Percentiles rank a stretch among this genome's conserved stretches.
phyloP scores from a whole-genome alignment of 257 asterid species.

The Orobanche coerulescens region DNA sequence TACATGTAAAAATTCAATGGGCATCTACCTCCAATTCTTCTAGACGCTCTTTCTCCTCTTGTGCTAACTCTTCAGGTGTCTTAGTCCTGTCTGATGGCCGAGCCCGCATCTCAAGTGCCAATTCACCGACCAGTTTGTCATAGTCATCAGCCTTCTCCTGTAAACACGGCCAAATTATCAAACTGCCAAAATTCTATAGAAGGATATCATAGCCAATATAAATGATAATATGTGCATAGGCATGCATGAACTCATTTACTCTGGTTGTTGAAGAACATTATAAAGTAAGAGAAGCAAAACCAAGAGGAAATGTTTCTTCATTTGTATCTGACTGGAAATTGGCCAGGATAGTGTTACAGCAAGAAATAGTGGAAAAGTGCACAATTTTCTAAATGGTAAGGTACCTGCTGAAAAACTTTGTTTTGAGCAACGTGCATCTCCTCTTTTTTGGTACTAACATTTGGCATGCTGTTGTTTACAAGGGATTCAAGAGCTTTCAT shows the following conservation, averaged over 20 bases:
- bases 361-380: background rate
- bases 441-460: constrained; percentile 36
- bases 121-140: constrained; percentile 62
- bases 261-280: background rate
- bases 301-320: background rate
- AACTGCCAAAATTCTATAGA: background rate
- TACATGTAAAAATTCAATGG: background rate
- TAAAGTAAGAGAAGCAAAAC: background rate
- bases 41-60: constrained; percentile 89
- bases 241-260: background rate
- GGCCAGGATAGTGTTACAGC: constrained; percentile 1
- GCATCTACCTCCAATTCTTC: constrained; percentile 74
- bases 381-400: background rate
- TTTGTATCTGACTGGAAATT: background rate
- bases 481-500: constrained; percentile 64
- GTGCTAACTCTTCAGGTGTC: constrained; percentile 89
- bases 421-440: constrained; percentile 27
- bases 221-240: background rate
- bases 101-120: constrained; percentile 81
- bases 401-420: constrained; percentile 41
- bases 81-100: constrained; percentile 89
- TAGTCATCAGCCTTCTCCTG: constrained; percentile 82
- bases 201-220: background rate
- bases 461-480: constrained; percentile 40
- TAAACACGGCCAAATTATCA: constrained; percentile 18